A percentile compares a stretch with the other conserved stretches of the same genome.
Conservation (phyloP, 371 early-diverging fungal genomes). For the Chytridium lagenaria region DNA sequence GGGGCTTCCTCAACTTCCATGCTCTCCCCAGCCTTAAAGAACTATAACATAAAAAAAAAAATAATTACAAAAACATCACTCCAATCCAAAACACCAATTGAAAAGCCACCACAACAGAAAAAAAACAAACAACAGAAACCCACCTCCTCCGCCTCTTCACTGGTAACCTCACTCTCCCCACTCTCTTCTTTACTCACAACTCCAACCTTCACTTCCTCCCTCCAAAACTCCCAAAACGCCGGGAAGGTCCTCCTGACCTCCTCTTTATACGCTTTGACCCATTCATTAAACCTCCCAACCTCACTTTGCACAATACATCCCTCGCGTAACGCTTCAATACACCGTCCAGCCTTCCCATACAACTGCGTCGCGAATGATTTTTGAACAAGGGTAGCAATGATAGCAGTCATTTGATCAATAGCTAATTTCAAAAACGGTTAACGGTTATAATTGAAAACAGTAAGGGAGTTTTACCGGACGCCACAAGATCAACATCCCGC, state of each 20-base stretch:
- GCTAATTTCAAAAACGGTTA: conserved; percentile 39
- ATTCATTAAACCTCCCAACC: conserved; percentile 53
- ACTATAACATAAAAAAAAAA: conserved; percentile 9
- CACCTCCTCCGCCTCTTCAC: too few species aligned
- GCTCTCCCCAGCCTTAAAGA: conserved; percentile 5
- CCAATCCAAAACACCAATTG: not conserved
- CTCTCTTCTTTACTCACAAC: too few species aligned
- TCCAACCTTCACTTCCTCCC: conserved; percentile 17
- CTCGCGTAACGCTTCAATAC: conserved; percentile 58
- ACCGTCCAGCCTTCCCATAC: conserved; percentile 60
- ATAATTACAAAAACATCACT: too few species aligned
- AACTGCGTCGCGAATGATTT: conserved; percentile 64
- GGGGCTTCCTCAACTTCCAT: not conserved
- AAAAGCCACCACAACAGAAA: not conserved
- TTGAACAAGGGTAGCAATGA: conserved; percentile 56
- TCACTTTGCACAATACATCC: conserved; percentile 54
- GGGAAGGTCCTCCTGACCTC: not conserved
- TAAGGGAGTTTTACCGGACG: conserved; percentile 43
- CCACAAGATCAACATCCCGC: conserved; percentile 51
- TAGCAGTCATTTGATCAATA: conserved; percentile 61
- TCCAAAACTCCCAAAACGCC: conserved; percentile 31
- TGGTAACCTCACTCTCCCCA: too few species aligned
- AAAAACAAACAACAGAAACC: conserved; percentile 2
- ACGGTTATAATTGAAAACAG: not conserved
- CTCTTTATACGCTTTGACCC: conserved; percentile 29